Percentiles rank a stretch among this genome's conserved stretches.
Conservation (phyloP, 345 rosid species). For the Camelina sativa region DNA sequence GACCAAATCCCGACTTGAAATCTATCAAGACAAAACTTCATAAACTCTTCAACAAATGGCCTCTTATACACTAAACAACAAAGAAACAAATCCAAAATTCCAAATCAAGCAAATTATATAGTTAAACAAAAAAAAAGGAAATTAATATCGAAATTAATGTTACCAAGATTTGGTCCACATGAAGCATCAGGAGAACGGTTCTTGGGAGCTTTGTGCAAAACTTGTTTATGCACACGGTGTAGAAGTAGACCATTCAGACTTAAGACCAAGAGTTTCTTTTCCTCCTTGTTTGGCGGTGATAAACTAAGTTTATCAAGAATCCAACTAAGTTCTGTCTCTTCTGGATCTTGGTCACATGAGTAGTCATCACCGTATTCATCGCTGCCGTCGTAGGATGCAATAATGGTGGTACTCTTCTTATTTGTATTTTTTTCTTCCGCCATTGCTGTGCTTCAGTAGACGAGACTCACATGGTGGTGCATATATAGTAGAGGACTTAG, state of each 20-base stretch:
- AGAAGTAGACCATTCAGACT: slow-evolving; percentile 47
- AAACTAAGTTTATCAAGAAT: slow-evolving; percentile 32
- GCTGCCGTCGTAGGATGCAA: not conserved
- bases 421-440: slow-evolving; percentile 19
- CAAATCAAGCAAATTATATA: not conserved
- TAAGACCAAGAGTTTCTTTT: slow-evolving; percentile 50
- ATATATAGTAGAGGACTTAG: not conserved
- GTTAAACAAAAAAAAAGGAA: no score
- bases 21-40: slow-evolving; percentile 53
- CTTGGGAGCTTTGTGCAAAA: not conserved
- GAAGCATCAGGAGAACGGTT: slow-evolving; percentile 41
- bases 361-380: not conserved
- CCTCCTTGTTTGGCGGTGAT: not conserved
- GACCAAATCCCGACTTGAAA: slow-evolving; percentile 64
- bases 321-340: slow-evolving; percentile 12
- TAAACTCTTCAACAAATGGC: slow-evolving; percentile 49
- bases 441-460: not conserved
- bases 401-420: not conserved
- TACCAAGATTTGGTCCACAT: slow-evolving; percentile 42
- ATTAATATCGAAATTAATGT: not conserved
- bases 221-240: slow-evolving; percentile 27
- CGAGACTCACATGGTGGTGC: slow-evolving; percentile 1
- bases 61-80: slow-evolving; percentile 51
- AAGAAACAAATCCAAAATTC: not conserved
- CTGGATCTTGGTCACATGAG: not conserved